Conservation (phyloP, 768 basidiomycete species). For the Russula olivacea region DNA sequence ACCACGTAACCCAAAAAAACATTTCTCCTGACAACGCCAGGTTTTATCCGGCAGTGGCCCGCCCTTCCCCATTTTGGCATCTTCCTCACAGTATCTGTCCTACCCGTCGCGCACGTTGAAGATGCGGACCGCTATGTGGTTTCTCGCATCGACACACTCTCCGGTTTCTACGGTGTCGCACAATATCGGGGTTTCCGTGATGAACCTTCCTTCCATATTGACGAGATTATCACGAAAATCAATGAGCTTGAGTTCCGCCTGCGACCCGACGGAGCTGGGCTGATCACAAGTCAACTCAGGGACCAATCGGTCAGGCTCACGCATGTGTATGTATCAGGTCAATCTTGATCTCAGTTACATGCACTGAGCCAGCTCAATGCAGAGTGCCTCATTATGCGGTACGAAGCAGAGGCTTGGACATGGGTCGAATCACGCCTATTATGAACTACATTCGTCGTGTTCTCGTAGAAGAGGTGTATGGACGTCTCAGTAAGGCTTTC, state of each 20-base stretch:
- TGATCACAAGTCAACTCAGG: conserved; percentile 39
- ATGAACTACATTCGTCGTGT: conserved; percentile 42
- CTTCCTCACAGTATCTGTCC: conserved; percentile 53
- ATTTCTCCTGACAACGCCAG: conserved; percentile 26
- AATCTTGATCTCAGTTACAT: background rate
- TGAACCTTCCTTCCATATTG: conserved; percentile 31
- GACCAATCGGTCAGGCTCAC: conserved; percentile 40
- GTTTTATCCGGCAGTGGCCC: conserved; percentile 61
- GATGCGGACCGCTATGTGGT: conserved; percentile 49
- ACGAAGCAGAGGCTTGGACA: conserved; percentile 36
- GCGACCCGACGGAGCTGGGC: conserved; percentile 33
- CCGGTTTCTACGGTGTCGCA: conserved; percentile 57
- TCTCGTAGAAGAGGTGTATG: conserved; percentile 60
- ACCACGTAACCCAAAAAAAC: background rate
- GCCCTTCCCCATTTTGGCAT: conserved; percentile 64
- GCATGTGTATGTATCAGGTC: conserved; percentile 45
- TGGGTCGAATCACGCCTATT: conserved; percentile 32
- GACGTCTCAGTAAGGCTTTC: conserved; percentile 43
- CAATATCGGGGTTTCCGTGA: conserved; percentile 63
- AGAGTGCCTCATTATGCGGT: conserved; percentile 59
- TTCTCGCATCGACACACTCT: conserved; percentile 48
- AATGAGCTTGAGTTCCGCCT: conserved; percentile 42
- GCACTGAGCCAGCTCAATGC: background rate
- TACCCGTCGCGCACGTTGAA: conserved; percentile 46
- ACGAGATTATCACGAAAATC: conserved; percentile 47